Evolutionary conservation across 2,329 filamentous ascomycete species (phyloP).

Genomic region (Penicillium capsulatum): DNA sequence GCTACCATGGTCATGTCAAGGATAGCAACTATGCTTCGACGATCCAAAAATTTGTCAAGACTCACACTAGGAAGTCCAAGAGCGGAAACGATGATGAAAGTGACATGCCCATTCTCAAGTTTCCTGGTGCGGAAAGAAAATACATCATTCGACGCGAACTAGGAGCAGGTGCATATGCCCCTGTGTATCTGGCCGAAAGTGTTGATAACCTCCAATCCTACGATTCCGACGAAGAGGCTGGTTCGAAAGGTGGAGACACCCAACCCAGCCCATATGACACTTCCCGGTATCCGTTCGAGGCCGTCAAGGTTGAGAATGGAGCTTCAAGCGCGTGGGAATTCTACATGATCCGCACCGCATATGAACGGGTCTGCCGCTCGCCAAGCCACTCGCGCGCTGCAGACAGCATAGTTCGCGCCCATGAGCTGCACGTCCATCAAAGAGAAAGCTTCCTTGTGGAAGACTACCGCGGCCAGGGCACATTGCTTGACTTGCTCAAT

Average conservation of each 20-base stretch:
- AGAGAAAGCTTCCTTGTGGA: constrained; percentile 88
- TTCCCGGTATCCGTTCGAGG: constrained; percentile 63
- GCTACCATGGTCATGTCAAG: constrained; percentile 70
- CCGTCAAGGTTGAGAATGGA: constrained; percentile 83
- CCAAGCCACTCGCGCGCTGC: constrained; percentile 62
- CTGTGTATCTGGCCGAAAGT: constrained; percentile 84
- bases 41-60: constrained; percentile 77
- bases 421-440: constrained; percentile 86
- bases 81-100: constrained; percentile 56
- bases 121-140: constrained; percentile 59
- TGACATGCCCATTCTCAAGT: constrained; percentile 61
- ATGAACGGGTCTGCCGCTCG: constrained; percentile 62
- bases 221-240: constrained; percentile 30
- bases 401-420: constrained; percentile 73
- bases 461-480: constrained; percentile 83
- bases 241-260: constrained; percentile 40
- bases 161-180: constrained; percentile 89
- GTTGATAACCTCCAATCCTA: constrained; percentile 52
- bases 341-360: constrained; percentile 82
- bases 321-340: constrained; percentile 93
- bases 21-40: constrained; percentile 65
- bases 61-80: constrained; percentile 51
- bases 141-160: constrained; percentile 83
- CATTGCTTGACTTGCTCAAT: constrained; percentile 92
- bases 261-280: constrained; percentile 18